Base-by-base conservation (phyloP, 257 asterid species). In the Rauvolfia tetraphylla region DNA sequence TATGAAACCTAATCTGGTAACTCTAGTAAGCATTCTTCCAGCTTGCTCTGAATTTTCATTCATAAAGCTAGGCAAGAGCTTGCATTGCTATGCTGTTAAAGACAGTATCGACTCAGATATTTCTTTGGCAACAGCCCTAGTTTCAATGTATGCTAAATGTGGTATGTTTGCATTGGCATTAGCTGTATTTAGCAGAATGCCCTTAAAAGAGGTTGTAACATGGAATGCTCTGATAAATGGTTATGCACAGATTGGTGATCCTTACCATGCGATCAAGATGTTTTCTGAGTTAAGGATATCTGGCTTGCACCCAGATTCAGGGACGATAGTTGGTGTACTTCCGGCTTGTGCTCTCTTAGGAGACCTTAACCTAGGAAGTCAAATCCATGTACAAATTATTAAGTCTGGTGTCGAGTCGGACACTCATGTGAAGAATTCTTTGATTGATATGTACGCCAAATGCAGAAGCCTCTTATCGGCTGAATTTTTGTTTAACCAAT, bases 61-160 rank as follows among this genome's bases (percentile, higher is more conserved):
- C 25, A 39, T 63, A 72, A 81, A 73, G 71, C 75, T 78, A 17
- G 89, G 89, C 65, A 85, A 81, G 81, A 76, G 84, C 41, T 44
- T 83, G 79, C 89, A 85, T 63, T 83, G 87, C 73, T 81, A 62
- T 73, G 87, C 89, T 39, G 46, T 83, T 31, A 83, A 78, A 76
- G 80, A 78, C 29, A 74, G 38, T 38, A 57, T 80, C 29, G 85
- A 78, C 42, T 59, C 66, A 57, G 87, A 83, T 75, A 51, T 78
- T 68, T 78, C 86, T 75, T 76, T 82, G 10, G 85, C 81, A 79
- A 83, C 89, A 31, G 85, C 89, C 31, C 80, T 83, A 23, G 82
- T 83, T 58, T 85, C 89, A 74, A 83, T 85, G 85, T 85, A 85
- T 79, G 85, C 87, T 78, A 85, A 83, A 80, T 78, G 79, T 76